These are phyloP conservation scores for Cordia subcordata DNA, from an alignment of 257 asterid genomes.

Conservation along the genomic window DNA sequence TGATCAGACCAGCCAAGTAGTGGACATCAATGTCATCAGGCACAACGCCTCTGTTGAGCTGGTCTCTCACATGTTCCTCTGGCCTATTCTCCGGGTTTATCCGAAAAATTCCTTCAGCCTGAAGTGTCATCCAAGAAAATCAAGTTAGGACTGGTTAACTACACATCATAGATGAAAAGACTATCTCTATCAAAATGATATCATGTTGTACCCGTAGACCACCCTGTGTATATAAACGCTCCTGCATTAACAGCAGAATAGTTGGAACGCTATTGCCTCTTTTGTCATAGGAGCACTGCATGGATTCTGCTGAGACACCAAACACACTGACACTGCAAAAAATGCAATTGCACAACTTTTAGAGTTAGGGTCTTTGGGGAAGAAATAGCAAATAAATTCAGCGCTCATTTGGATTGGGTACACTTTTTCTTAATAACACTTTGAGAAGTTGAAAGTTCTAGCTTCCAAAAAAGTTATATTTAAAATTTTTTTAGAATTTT, in stretches of 20 bases:
- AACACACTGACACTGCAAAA: constrained; percentile 76
- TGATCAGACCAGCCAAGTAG: constrained; percentile 85
- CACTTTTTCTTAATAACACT: no score
- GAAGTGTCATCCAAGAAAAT: constrained; percentile 13
- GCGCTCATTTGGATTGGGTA: no score
- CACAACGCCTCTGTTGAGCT: constrained; percentile 83
- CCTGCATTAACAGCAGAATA: constrained; percentile 81
- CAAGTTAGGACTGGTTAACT: constrained; percentile 10
- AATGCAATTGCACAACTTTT: constrained; percentile 7
- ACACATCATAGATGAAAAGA: background rate
- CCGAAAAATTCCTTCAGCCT: constrained; percentile 96
- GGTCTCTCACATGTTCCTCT: constrained; percentile 84
- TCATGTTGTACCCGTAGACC: constrained; percentile 62
- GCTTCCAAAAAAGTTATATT: no score
- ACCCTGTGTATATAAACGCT: constrained; percentile 63
- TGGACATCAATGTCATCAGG: constrained; percentile 89
- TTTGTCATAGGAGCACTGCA: constrained; percentile 89
- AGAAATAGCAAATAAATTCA: background rate
- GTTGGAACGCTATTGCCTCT: constrained; percentile 96
- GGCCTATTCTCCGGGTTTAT: constrained; percentile 92
- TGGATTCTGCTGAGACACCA: constrained; percentile 94
- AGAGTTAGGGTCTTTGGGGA: background rate
- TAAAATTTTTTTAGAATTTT: no score
- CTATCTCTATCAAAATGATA: background rate
- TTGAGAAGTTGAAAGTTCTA: no score